Conservation (phyloP, 2,329 filamentous ascomycete species). For the Talaromyces amestolkiae region DNA sequence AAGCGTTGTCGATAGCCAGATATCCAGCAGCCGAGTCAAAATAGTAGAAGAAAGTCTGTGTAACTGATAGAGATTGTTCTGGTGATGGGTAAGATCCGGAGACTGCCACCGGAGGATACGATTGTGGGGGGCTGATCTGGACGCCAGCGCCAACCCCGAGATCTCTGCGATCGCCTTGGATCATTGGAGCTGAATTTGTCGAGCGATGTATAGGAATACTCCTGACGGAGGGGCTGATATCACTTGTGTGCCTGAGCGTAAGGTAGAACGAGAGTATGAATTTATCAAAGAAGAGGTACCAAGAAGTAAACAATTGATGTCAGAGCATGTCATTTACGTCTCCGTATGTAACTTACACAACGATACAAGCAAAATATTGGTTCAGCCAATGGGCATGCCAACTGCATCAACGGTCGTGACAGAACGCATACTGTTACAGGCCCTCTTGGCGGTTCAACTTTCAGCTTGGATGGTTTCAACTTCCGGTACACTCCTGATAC, state of each 20-base stretch:
- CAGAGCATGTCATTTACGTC: slow-evolving; percentile 2
- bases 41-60: neutral
- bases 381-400: neutral
- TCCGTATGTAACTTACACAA: slow-evolving; percentile 8
- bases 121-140: slow-evolving; percentile 8
- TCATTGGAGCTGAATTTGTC: neutral
- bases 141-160: neutral
- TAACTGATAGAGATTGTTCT: neutral
- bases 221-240: neutral
- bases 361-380: neutral
- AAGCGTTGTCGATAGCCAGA: neutral
- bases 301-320: slow-evolving; percentile 8
- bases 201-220: neutral
- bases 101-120: neutral
- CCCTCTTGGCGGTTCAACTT: neutral
- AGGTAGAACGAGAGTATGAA: no score
- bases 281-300: neutral
- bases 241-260: neutral
- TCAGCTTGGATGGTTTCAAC: neutral
- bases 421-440: slow-evolving; percentile 11
- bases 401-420: neutral
- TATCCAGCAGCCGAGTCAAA: neutral
- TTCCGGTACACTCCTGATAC: no score
- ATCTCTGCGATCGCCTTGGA: neutral
- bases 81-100: neutral